Conservation (phyloP, 441 rosid genomes). For the Pelargonium citronellum region DNA sequence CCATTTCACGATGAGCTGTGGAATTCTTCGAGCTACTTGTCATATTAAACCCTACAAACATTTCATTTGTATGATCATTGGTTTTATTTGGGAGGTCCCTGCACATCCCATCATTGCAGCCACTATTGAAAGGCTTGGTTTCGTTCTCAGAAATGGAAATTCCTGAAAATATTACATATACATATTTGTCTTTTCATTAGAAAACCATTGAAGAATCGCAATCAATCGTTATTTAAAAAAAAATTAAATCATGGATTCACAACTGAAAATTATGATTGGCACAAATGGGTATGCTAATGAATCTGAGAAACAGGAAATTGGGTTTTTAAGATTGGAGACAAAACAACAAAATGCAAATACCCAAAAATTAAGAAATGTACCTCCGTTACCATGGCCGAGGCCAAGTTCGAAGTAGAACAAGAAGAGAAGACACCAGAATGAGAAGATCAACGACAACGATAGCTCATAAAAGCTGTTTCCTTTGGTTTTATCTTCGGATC, state of each 20-base stretch:
- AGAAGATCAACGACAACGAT: constrained; percentile 64
- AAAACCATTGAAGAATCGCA: background rate
- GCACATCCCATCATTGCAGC: constrained; percentile 18
- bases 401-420: constrained; percentile 62
- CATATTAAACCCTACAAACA: constrained; percentile 34
- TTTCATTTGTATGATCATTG: constrained; percentile 23
- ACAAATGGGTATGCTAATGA: background rate
- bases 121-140: constrained; percentile 18
- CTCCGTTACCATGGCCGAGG: constrained; percentile 50
- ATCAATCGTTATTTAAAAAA: too few relatives aligned
- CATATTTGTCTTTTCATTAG: background rate
- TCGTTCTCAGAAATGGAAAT: constrained; percentile 20
- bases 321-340: constrained; percentile 10
- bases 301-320: constrained; percentile 13
- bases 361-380: constrained; percentile 27
- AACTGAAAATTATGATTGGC: background rate
- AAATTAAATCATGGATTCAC: too few relatives aligned
- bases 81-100: constrained; percentile 18
- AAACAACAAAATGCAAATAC: background rate
- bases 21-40: constrained; percentile 32
- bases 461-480: constrained; percentile 45
- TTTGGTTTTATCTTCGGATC: constrained; percentile 11
- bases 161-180: constrained; percentile 25
- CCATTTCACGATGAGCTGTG: constrained; percentile 27
- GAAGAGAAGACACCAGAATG: constrained; percentile 66